Percentiles rank a stretch among this genome's conserved stretches.
Conservation (phyloP, 495 filamentous ascomycete species). For the Trichoderma asperelloides region DNA sequence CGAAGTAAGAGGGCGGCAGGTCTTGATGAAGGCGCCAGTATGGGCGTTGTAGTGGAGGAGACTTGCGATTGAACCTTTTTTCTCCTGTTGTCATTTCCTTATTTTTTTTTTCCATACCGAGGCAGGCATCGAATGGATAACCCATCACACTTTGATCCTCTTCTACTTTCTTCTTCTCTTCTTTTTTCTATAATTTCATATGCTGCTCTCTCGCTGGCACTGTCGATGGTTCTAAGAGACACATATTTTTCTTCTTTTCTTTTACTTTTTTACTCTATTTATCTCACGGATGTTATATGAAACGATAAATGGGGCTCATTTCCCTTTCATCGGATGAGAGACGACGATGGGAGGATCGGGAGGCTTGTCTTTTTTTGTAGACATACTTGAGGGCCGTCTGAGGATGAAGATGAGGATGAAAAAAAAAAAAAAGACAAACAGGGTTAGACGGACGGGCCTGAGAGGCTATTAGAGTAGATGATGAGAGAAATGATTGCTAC, state of each 20-base stretch:
- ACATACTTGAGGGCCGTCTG: background rate
- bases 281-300: no score
- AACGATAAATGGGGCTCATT: no score
- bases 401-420: no score
- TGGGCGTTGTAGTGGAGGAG: conserved; percentile 46
- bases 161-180: background rate
- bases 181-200: background rate
- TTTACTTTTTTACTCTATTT: background rate
- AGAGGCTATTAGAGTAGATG: conserved; percentile 3
- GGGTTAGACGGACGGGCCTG: background rate
- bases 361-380: background rate
- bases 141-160: background rate
- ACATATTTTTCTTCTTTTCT: background rate
- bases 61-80: background rate
- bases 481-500: background rate
- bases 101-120: background rate
- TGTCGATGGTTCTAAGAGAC: background rate
- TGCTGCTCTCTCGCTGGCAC: no score
- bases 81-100: background rate
- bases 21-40: conserved; percentile 86
- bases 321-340: background rate
- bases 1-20: conserved; percentile 73
- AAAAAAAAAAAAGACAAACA: background rate
- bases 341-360: background rate
- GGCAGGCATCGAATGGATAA: background rate